Evolutionary conservation across 768 basidiomycete species (phyloP).

Genomic region (Hygrophorus pudorinus): DNA sequence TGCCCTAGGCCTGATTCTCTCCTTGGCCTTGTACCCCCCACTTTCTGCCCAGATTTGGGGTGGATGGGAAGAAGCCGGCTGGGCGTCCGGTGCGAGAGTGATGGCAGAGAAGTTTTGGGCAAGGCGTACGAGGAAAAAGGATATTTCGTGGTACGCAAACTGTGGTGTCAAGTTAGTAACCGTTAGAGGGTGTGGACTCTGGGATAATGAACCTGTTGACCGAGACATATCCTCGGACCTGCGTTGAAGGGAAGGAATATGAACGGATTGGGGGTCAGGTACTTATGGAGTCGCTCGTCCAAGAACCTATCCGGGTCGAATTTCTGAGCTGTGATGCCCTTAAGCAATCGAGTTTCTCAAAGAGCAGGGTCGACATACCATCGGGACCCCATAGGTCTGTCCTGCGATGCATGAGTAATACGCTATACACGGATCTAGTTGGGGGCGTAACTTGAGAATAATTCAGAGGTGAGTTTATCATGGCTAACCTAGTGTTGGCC

Average conservation of each 20-base stretch:
- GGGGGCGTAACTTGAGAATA: background rate
- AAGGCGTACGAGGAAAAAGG: slow-evolving; percentile 52
- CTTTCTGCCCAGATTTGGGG: slow-evolving; percentile 34
- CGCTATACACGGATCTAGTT: slow-evolving; percentile 32
- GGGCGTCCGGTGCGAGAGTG: slow-evolving; percentile 33
- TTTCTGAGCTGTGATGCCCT: slow-evolving; percentile 28
- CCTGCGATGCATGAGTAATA: slow-evolving; percentile 52
- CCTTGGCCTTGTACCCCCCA: slow-evolving; percentile 31
- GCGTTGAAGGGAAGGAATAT: slow-evolving; percentile 48
- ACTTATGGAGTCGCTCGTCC: slow-evolving; percentile 47
- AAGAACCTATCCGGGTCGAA: slow-evolving; percentile 66
- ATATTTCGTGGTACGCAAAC: slow-evolving; percentile 60
- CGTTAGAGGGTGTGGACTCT: background rate
- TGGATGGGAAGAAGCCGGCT: slow-evolving; percentile 30
- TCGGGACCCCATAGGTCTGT: slow-evolving; percentile 61
- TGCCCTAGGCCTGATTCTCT: slow-evolving; percentile 33
- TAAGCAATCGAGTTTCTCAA: background rate
- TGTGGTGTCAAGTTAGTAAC: slow-evolving; percentile 13
- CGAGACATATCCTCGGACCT: slow-evolving; percentile 41
- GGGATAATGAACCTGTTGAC: slow-evolving; percentile 30
- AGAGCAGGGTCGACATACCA: slow-evolving; percentile 23
- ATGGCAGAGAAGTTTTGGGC: slow-evolving; percentile 45
- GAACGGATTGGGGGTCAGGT: slow-evolving; percentile 47
- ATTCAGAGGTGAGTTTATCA: background rate
- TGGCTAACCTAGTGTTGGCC: slow-evolving; percentile 21